Conservation (phyloP, 1,139 yeast genomes). For the Yamadazyma atlantica region DNA sequence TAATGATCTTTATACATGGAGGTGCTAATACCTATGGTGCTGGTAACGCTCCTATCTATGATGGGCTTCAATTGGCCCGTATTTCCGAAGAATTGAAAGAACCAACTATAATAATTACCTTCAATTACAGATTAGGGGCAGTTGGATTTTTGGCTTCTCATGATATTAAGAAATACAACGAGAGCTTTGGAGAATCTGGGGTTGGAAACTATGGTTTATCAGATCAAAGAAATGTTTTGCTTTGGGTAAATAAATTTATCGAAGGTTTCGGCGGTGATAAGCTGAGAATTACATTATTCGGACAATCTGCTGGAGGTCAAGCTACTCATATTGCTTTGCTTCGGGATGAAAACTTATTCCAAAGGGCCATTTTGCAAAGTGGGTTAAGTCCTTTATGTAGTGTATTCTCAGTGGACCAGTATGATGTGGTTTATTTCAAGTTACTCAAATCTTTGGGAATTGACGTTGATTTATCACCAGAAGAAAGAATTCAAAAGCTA, state of each 20-base stretch:
- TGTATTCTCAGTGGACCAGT: conserved; percentile 12
- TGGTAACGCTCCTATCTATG: conserved; percentile 11
- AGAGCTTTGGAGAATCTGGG: conserved; percentile 7
- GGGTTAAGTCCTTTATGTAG: conserved; percentile 15
- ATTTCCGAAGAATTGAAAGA: conserved; percentile 7
- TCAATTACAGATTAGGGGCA: conserved; percentile 10
- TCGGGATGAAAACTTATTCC: conserved; percentile 10
- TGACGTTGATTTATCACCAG: conserved; percentile 8
- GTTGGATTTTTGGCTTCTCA: conserved; percentile 10
- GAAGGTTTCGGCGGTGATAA: conserved; percentile 9
- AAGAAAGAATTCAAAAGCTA: conserved; percentile 11
- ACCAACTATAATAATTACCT: conserved; percentile 10
- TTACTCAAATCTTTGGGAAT: conserved; percentile 11
- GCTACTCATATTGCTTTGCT: conserved; percentile 11
- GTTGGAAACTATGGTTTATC: conserved; percentile 11
- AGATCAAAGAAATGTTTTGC: conserved; percentile 8
- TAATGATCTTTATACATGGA: conserved; percentile 17
- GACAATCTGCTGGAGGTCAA: conserved; percentile 12
- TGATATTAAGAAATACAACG: conserved; percentile 5
- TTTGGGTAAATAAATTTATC: conserved; percentile 9
- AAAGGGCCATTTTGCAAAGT: conserved; percentile 15
- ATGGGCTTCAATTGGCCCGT: conserved; percentile 12
- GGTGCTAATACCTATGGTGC: conserved; percentile 16
- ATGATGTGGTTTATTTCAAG: conserved; percentile 13
- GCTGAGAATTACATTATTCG: conserved; percentile 8